A percentile compares a stretch with the other conserved stretches of the same genome.
Conservation (phyloP, 2,329 filamentous ascomycete species). For the Trichophyton equinum region DNA sequence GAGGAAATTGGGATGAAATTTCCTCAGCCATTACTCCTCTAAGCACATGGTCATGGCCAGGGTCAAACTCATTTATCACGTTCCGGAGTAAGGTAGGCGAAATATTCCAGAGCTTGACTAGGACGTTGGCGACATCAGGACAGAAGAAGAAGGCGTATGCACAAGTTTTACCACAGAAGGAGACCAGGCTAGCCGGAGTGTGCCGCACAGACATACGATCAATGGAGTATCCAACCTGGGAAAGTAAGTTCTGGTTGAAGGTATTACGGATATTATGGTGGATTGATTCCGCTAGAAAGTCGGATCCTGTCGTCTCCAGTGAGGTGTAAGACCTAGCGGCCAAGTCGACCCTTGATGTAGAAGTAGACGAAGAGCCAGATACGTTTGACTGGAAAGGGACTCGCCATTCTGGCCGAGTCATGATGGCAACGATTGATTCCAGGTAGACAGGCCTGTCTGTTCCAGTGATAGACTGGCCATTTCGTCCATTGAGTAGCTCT, state of each 20-base stretch:
- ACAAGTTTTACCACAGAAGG: conserved; percentile 79
- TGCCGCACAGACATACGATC: conserved; percentile 76
- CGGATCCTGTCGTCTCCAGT: conserved; percentile 46
- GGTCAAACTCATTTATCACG: conserved; percentile 55
- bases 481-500: conserved; percentile 65
- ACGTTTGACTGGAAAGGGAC: conserved; percentile 47
- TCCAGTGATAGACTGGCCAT: conserved; percentile 65
- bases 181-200: conserved; percentile 57
- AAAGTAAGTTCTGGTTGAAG: conserved; percentile 67
- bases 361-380: conserved; percentile 37
- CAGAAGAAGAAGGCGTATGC: conserved; percentile 92
- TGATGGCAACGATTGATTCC: conserved; percentile 66
- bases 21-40: conserved; percentile 45
- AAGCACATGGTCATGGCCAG: conserved; percentile 41
- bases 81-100: conserved; percentile 57
- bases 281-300: conserved; percentile 62
- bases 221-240: conserved; percentile 76
- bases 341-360: conserved; percentile 24
- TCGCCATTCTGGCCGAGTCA: conserved; percentile 83
- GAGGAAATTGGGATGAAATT: conserved; percentile 58
- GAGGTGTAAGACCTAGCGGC: conserved; percentile 44
- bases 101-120: conserved; percentile 69
- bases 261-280: conserved; percentile 82
- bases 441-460: conserved; percentile 72
- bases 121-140: conserved; percentile 69